Evolutionary conservation across 139 green algal genomes (phyloP), one percentile per base, ranked within the genome.

Genomic region (Trebouxia sp.): DNA sequence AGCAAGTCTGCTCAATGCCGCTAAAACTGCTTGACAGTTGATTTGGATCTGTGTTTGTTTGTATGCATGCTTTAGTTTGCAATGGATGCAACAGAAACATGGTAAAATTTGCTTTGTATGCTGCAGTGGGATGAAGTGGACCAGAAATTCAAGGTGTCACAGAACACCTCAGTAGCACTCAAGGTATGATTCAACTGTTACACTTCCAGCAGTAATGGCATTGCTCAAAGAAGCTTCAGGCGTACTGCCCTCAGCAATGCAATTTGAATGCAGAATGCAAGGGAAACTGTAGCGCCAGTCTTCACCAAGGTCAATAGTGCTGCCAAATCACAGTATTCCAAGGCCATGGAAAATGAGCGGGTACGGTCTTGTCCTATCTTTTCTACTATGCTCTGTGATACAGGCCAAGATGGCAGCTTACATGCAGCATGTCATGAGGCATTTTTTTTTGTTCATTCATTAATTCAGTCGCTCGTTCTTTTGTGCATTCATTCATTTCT

Each of bases 311-410:
- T 82, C 58, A 55, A 53, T 28, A 76, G 28, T 8, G 43, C 43
- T 1, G 58, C 58, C 41, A 82, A 82, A 30, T 24, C 41, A 9
- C 39, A 65, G n/a, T 76, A 72, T 20, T 65, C 41, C 41, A 82
- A 82, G 41, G 77, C 77, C 1, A 30, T 82, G 8, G 77, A 82
- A n/a, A 82, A 82, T 22, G 77, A 82, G 58, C 20, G 47, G 77
- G 77, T 82, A 67, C 50, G 24, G 28, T 15, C n/a, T 66, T 39
- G 5, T 38, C 8, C 55, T 35, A n/a, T n/a, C n/a, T n/a, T n/a
- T n/a, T n/a, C n/a, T n/a, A n/a, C n/a, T n/a, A n/a, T n/a, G n/a
- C n/a, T n/a, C n/a, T n/a, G n/a, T n/a, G n/a, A n/a, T n/a, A n/a
- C n/a, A n/a, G n/a, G n/a, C n/a, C 32, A 45, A 24, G 38, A 48